Evolutionary conservation across 768 basidiomycete species (phyloP).

Genomic region (Psilocybe subaeruginosa): DNA sequence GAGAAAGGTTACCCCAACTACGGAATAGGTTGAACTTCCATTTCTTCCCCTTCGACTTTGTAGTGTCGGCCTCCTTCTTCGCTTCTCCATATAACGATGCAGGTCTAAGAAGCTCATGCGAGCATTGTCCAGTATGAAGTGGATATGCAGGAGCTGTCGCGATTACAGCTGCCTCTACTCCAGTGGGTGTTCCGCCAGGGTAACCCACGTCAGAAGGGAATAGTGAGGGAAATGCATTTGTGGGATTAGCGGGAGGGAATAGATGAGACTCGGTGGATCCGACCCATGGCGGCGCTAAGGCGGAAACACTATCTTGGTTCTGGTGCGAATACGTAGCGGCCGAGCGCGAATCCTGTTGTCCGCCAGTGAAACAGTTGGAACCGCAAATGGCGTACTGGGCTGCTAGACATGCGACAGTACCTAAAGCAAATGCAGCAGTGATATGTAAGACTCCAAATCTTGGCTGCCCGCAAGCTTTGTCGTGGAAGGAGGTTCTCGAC

Average conservation of each 20-base stretch:
- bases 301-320: constrained; percentile 26
- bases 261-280: constrained; percentile 72
- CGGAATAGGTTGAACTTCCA: constrained; percentile 67
- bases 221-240: constrained; percentile 69
- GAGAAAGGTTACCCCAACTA: constrained; percentile 84
- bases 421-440: constrained; percentile 54
- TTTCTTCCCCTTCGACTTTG: constrained; percentile 26
- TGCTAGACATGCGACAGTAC: constrained; percentile 51
- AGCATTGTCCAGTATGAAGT: constrained; percentile 61
- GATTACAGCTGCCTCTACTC: constrained; percentile 74
- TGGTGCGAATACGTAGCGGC: constrained; percentile 7
- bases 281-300: constrained; percentile 64
- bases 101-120: constrained; percentile 65
- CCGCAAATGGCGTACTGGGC: constrained; percentile 52
- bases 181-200: constrained; percentile 77
- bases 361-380: constrained; percentile 36
- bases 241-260: constrained; percentile 75
- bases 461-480: constrained; percentile 22
- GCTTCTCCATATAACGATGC: constrained; percentile 28
- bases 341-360: constrained; percentile 11
- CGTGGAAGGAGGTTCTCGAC: constrained; percentile 7
- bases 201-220: constrained; percentile 83
- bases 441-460: constrained; percentile 43
- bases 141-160: constrained; percentile 81
- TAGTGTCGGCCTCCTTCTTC: constrained; percentile 11